A percentile compares a stretch with the other conserved stretches of the same genome.
phyloP scores from a whole-genome alignment of 768 basidiomycete species.

The Leucocoprinus sp. region DNA sequence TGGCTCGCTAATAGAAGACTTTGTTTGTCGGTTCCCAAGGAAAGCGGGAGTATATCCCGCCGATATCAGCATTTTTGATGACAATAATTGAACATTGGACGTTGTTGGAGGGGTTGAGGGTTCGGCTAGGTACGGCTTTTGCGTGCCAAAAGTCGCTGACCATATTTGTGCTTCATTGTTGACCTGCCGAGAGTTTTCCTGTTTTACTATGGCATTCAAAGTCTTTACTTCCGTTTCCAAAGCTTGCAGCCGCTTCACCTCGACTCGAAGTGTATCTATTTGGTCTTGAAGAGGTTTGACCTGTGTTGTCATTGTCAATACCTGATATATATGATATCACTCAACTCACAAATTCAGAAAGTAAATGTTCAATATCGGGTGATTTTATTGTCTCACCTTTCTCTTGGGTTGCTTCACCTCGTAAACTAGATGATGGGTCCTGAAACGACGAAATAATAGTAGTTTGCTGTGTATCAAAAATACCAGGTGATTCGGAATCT shows the following conservation, averaged over 20 bases:
- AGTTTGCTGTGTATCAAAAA: background rate
- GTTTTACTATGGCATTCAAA: conserved; percentile 12
- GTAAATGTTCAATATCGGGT: conserved; percentile 1
- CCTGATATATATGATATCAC: background rate
- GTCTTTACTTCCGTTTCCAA: conserved; percentile 19
- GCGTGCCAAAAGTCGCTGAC: background rate
- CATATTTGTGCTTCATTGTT: background rate
- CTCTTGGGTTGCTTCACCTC: background rate
- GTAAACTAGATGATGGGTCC: background rate
- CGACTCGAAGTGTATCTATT: conserved; percentile 19
- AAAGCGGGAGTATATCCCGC: conserved; percentile 36
- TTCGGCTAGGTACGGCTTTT: conserved; percentile 7
- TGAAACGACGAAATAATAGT: background rate
- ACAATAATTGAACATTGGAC: conserved; percentile 5
- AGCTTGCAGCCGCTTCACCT: conserved; percentile 15
- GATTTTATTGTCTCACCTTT: background rate
- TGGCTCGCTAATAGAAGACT: conserved; percentile 36
- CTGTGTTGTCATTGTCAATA: conserved; percentile 11
- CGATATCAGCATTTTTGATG: conserved; percentile 17
- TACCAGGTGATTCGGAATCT: conserved; percentile 17
- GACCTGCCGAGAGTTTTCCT: background rate
- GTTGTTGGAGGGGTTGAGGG: conserved; percentile 13
- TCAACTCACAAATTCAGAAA: conserved; percentile 2
- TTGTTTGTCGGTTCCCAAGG: conserved; percentile 63
- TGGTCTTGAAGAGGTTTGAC: conserved; percentile 14